Evolutionary conservation across 1,284 basidiomycete species (phyloP), one percentile per base, ranked within the genome.

Genomic region (Puccinia hordei): DNA sequence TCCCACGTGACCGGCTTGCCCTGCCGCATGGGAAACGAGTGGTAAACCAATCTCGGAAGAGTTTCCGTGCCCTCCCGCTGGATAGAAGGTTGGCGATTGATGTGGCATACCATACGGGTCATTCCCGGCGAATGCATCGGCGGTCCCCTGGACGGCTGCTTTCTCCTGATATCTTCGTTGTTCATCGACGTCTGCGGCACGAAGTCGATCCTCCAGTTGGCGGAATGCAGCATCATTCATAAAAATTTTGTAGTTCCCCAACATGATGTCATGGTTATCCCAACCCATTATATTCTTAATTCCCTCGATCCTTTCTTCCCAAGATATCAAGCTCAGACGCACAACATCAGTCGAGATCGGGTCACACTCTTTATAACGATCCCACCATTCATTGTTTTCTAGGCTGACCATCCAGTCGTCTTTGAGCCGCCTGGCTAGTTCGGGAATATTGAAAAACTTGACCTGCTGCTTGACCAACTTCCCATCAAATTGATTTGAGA

Each of bases 401-500:
- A 99, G 92, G 82, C 90, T 91, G 80, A 93, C 94, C 86, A 93
- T 91, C 83, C 92, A 95, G 71, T 84, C 85, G 38, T 91, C 87
- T 8, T 88, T 88, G 68, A 89, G 89, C 66, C 91, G 87, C 83
- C 89, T 90, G 5, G 92, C 90, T 83, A 98, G 90, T 86, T 95
- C 92, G 1, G 91, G 88, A 81, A 98, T 83, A 0, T 94, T 93
- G 49, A 92, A 86, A 77, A 92, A 92, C 81, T 92, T 89, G 75
- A 98, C 91, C 87, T 98, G 96, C 0, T 93, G 92, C 86, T 96
- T 97, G 81, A 98, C 91, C 41, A 92, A 91, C 49, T 94, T 89
- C 2, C 93, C 93, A 87, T 99, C 96, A 79, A 97, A 87, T 86
- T 98, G 95, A 85, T 94, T 94, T 41, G 95, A 93, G 24, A 98